These are phyloP conservation scores for Phytophthora boehmeriae DNA, from an alignment of 352 stramenopile genomes.

Conservation along the genomic window DNA sequence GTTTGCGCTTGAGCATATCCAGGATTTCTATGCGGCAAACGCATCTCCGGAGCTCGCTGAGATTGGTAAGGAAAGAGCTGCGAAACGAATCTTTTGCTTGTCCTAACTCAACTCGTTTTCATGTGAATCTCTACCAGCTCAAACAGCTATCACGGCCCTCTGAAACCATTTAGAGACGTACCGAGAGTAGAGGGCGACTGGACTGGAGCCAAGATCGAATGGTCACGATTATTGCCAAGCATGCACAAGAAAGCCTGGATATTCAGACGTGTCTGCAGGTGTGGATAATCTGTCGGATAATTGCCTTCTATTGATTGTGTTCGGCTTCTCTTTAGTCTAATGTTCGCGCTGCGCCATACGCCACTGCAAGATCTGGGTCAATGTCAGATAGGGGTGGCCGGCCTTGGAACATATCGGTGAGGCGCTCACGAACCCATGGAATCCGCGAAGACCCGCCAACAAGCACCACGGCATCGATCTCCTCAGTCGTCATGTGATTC, in stretches of 20 bases:
- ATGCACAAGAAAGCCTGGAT: neutral
- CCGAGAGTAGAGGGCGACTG: neutral
- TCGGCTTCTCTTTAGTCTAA: conserved; percentile 41
- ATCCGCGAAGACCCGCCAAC: conserved; percentile 64
- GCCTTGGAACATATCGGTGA: conserved; percentile 56
- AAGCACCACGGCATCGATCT: conserved; percentile 64
- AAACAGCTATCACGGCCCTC: conserved; percentile 38
- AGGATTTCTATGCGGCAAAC: conserved; percentile 44
- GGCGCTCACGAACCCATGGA: conserved; percentile 54
- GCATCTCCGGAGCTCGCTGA: conserved; percentile 46
- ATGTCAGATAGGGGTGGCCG: conserved; percentile 56
- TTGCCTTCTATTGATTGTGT: conserved; percentile 20
- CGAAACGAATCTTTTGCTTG: neutral
- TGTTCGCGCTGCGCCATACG: conserved; percentile 61
- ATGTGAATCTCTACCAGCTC: conserved; percentile 9
- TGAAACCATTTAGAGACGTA: conserved; percentile 16
- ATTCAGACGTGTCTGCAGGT: neutral
- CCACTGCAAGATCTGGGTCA: conserved; percentile 72
- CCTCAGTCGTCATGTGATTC: conserved; percentile 60
- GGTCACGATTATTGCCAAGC: neutral
- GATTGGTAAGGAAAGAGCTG: conserved; percentile 38
- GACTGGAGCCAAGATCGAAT: neutral
- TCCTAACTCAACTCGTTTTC: conserved; percentile 4
- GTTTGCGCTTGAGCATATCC: conserved; percentile 49
- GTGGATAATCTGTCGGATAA: conserved; percentile 5